Base-by-base conservation (phyloP, 441 rosid genomes). In the Gossypium davidsonii region DNA sequence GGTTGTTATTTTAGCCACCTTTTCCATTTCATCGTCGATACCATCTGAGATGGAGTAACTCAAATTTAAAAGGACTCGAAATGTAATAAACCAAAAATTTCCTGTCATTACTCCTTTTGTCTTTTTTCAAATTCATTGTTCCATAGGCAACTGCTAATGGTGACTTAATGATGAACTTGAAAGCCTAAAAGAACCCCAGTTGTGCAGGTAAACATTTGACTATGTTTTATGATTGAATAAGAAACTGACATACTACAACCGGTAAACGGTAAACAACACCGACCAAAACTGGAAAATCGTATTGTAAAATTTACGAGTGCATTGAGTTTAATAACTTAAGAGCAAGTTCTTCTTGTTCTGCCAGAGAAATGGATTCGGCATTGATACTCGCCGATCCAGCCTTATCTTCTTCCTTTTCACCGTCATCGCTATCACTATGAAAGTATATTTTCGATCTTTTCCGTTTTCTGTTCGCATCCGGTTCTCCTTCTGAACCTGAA, bases 311-410 rank as follows among this genome's bases (percentile, higher is more conserved):
- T 81, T 72, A 75, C 2, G 78, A 80, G 51, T 84, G 82, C 85
- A 88, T 84, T 6, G 90, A 82, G 67, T 76, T 80, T 57, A 92
- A 79, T 71, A 92, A 73, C 80, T 84, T 87, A 51, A 91, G 93
- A 59, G 92, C 97, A 74, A 86, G 76, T 73, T 86, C 90, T 84
- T 92, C 96, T 79, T 90, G 97, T 39, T 90, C 94, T 49, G 83
- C 88, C 25, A 88, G 7, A 52, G 94, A 83, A 42, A 85, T 37
- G 2, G 94, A 58, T 72, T 88, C 87, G 17, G 80, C 74, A 8
- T 78, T 68, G 68, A 81, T 8, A 62, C 76, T 76, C 2, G 56
- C 70, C 9, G 39, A 61, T 8, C 71, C 72, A 57, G 52, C 75
- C 64, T 31, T 74, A 49, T 46, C 37, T 63, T 72, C 73, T 67